Base-by-base conservation (phyloP, 2,329 filamentous ascomycete genomes). In the Aspergillus intermedius region DNA sequence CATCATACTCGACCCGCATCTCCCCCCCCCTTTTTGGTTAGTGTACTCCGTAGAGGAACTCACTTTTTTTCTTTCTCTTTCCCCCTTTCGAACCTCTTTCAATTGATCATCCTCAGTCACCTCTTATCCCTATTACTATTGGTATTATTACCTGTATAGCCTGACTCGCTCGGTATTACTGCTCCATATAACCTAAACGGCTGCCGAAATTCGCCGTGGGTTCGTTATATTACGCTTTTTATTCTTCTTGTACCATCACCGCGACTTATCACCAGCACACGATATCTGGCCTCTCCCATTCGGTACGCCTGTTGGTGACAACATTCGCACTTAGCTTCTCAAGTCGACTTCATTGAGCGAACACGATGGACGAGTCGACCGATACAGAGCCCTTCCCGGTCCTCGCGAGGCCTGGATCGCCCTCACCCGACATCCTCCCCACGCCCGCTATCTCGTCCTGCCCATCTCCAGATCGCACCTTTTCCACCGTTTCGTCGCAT, bases 401-500 rank as follows among this genome's bases (percentile, higher is more conserved):
- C 61, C 59, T 22, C 48, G 61, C 51, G 66, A 66, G n/a, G 60
- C 64, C 30, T 61, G 60, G 5, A 30, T 71, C 70, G 35, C 67
- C 67, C 15, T 71, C 69, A 9, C 67, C 71, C 3, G 71, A 67
- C 8, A 59, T 72, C 48, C 65, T 67, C 21, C 67, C 70, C 15
- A 72, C 70, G 5, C 69, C 70, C 3, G 69, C 69, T 37, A 70
- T 73, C 44, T 73, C 70, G 19, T 71, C 71, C 9, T 72, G 68
- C 50, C 68, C 68, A 12, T 72, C 70, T 6, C 68, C 70, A 28
- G 69, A 66, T 48, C 69, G 72, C 48, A 74, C 72, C 25, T 73
- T 74, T 54, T 74, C 72, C 30, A 71, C 70, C 49, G 60, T 72
- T 22, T 75, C 72, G 12, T 74, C 71, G 30, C 62, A 68, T 37